phyloP scores from a whole-genome alignment of 176 grass and related monocot genomes.

The Puya raimondii region DNA sequence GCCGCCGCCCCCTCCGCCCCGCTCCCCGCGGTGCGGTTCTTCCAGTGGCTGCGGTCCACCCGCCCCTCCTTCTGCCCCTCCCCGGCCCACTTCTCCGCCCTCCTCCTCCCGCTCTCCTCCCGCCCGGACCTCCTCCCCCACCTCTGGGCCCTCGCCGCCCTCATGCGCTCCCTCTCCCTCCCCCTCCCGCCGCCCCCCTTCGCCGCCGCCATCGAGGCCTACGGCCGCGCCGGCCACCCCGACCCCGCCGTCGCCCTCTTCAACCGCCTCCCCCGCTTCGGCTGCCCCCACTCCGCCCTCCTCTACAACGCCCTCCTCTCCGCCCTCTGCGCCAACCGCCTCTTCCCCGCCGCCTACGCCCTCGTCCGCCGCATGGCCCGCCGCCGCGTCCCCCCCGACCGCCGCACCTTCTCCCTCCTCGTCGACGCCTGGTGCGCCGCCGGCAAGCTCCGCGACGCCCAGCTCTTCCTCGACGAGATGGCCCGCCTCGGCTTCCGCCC shows the following conservation, averaged over 20 bases:
- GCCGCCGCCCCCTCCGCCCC: slow-evolving; percentile 53
- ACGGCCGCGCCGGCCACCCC: slow-evolving; percentile 49
- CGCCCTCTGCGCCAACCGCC: slow-evolving; percentile 61
- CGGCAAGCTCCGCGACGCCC: slow-evolving; percentile 78
- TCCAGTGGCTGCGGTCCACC: slow-evolving; percentile 55
- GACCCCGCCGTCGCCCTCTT: slow-evolving; percentile 87
- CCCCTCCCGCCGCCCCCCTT: slow-evolving; percentile 57
- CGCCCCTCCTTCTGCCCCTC: slow-evolving; percentile 44
- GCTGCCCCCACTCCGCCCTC: slow-evolving; percentile 66
- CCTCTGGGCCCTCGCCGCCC: slow-evolving; percentile 66
- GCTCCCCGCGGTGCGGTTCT: slow-evolving; percentile 71
- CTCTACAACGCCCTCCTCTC: slow-evolving; percentile 88
- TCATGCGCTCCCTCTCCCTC: slow-evolving; percentile 61
- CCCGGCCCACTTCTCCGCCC: slow-evolving; percentile 65
- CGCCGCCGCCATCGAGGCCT: slow-evolving; percentile 69
- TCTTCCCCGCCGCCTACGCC: slow-evolving; percentile 78
- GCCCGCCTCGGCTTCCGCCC: slow-evolving; percentile 60
- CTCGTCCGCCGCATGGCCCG: slow-evolving; percentile 85
- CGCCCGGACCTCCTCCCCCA: slow-evolving; percentile 47
- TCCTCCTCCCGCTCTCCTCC: slow-evolving; percentile 69
- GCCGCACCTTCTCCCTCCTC: slow-evolving; percentile 69
- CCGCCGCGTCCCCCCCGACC: slow-evolving; percentile 58
- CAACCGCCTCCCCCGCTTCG: slow-evolving; percentile 74
- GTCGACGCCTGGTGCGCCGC: slow-evolving; percentile 89
- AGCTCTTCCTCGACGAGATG: slow-evolving; percentile 95